Conservation (phyloP, 176 grass and related monocot species). For the Calamus simplicifolius region DNA sequence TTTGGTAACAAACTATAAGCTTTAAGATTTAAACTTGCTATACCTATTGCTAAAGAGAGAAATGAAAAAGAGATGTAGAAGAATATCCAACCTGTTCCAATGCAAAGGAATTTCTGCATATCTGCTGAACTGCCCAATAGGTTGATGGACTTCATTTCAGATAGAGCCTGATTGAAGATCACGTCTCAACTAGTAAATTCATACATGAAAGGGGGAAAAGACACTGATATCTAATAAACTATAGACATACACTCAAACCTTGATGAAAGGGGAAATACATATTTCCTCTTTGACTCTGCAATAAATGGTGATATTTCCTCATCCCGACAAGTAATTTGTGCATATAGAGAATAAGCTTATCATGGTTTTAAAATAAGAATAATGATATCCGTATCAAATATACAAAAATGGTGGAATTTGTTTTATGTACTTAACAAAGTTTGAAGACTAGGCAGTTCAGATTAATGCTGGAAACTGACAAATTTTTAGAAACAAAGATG, state of each 20-base stretch:
- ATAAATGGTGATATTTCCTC: slow-evolving; percentile 93
- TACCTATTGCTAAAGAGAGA: too few species aligned
- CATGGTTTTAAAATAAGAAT: too few species aligned
- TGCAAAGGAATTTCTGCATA: slow-evolving; percentile 95
- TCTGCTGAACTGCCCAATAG: slow-evolving; percentile 94
- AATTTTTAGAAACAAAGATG: too few species aligned
- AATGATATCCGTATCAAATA: too few species aligned
- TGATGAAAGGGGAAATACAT: slow-evolving; percentile 86
- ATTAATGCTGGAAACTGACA: too few species aligned
- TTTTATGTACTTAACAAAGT: not conserved
- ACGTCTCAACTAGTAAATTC: slow-evolving; percentile 8
- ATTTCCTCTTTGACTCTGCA: slow-evolving; percentile 77
- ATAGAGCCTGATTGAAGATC: slow-evolving; percentile 49
- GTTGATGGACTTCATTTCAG: slow-evolving; percentile 94
- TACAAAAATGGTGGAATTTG: too few species aligned
- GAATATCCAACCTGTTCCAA: slow-evolving; percentile 61
- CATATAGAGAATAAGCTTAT: not conserved
- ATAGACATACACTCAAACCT: slow-evolving; percentile 42
- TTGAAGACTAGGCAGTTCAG: not conserved
- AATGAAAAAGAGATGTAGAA: too few species aligned
- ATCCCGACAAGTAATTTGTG: slow-evolving; percentile 68
- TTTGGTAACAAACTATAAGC: too few species aligned
- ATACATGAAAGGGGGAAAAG: too few species aligned
- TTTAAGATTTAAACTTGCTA: too few species aligned
- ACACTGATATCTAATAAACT: not conserved